Percentiles rank a stretch among this genome's conserved stretches.
Evolutionary conservation across 257 asterid genomes (phyloP).

Genomic region (Schizonepeta tenuifolia): DNA sequence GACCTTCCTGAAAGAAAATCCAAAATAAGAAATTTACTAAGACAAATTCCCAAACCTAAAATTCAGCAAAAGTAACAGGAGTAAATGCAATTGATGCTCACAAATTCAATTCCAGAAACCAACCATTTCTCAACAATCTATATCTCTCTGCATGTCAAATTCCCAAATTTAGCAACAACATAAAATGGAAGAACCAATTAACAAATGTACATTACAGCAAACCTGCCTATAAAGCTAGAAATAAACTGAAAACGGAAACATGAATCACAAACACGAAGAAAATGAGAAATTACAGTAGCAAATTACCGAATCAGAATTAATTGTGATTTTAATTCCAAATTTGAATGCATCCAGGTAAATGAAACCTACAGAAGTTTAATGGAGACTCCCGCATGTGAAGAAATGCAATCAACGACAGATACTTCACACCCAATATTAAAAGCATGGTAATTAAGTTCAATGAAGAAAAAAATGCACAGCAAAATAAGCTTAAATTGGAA

Average conservation of each 20-base stretch:
- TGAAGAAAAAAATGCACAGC: conserved; percentile 4
- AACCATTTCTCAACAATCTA: conserved; percentile 20
- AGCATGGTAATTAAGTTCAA: conserved; percentile 32
- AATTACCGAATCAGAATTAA: conserved; percentile 42
- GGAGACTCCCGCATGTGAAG: conserved; percentile 44
- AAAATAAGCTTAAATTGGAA: conserved; percentile 17
- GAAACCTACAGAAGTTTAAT: conserved; percentile 39
- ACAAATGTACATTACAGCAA: conserved; percentile 38
- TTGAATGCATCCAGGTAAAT: conserved; percentile 36
- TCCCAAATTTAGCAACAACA: conserved; percentile 28
- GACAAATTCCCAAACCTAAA: conserved; percentile 24
- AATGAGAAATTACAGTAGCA: conserved; percentile 25
- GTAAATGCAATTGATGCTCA: conserved; percentile 43
- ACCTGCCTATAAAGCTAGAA: conserved; percentile 25
- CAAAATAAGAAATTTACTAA: conserved; percentile 13
- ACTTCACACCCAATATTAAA: conserved; percentile 35
- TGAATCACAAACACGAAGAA: conserved; percentile 28
- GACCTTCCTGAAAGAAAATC: conserved; percentile 33
- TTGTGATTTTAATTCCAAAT: conserved; percentile 51
- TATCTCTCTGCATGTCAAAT: conserved; percentile 30
- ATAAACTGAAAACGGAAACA: conserved; percentile 24
- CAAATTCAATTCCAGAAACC: conserved; percentile 37
- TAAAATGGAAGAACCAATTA: conserved; percentile 27
- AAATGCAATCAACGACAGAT: conserved; percentile 48
- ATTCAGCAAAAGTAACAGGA: conserved; percentile 30